Evolutionary conservation across 768 basidiomycete species (phyloP).

Genomic region (Coprinellus aureogranulatus): DNA sequence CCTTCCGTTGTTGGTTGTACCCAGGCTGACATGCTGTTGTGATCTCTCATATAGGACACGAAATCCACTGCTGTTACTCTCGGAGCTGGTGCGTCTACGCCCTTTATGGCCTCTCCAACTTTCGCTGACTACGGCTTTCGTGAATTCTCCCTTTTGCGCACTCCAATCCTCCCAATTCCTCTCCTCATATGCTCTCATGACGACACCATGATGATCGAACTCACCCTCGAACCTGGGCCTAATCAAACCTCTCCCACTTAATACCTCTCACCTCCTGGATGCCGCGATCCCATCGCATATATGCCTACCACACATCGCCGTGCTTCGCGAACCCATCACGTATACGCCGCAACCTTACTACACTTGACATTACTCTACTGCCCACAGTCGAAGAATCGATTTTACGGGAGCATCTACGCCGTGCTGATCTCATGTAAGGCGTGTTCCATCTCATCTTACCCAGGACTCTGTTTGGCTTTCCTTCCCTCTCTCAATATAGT

Average conservation of each 20-base stretch:
- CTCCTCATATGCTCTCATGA: neutral
- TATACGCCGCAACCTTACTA: neutral
- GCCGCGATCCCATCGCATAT: no score
- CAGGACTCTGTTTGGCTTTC: no score
- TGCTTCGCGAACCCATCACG: neutral
- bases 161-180: slow-evolving; percentile 1
- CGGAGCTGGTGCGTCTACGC: slow-evolving; percentile 50
- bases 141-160: neutral
- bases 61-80: slow-evolving; percentile 71
- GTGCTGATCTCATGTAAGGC: slow-evolving; percentile 62
- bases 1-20: neutral
- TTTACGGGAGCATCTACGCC: slow-evolving; percentile 64
- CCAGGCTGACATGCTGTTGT: neutral
- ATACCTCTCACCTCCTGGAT: no score
- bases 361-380: neutral
- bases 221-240: neutral
- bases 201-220: neutral
- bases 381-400: slow-evolving; percentile 69
- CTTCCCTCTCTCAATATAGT: no score
- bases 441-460: no score
- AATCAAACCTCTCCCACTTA: neutral
- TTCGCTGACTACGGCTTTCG: neutral
- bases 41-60: slow-evolving; percentile 54
- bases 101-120: slow-evolving; percentile 1
- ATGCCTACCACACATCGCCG: no score